Evolutionary conservation across 148 eudicot species (phyloP).

Genomic region (Persicaria maculosa): DNA sequence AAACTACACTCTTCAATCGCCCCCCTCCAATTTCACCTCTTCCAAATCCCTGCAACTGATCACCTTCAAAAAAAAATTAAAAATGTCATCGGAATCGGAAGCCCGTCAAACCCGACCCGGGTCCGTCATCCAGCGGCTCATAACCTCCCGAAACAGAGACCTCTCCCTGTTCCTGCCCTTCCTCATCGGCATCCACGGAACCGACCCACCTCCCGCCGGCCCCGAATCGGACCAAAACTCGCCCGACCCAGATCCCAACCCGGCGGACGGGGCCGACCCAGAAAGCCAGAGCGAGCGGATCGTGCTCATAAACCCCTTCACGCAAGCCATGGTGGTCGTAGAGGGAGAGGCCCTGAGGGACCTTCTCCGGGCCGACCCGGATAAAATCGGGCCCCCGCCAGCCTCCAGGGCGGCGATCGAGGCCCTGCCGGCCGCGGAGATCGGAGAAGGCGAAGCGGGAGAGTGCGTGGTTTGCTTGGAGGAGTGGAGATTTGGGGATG

Average conservation of each 20-base stretch:
- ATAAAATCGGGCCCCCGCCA: conserved; percentile 1
- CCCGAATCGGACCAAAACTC: background rate
- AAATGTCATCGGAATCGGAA: conserved; percentile 40
- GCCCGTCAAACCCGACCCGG: conserved; percentile 14
- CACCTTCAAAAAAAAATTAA: too few relatives aligned
- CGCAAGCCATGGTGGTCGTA: conserved; percentile 4
- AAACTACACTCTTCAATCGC: too few relatives aligned
- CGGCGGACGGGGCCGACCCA: background rate
- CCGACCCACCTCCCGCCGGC: background rate
- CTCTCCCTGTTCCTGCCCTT: conserved; percentile 28
- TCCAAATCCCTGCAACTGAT: too few relatives aligned
- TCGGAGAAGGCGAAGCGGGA: background rate
- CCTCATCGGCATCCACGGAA: conserved; percentile 23
- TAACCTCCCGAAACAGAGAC: conserved; percentile 40
- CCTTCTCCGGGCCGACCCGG: background rate
- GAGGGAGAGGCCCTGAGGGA: background rate
- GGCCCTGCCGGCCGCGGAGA: conserved; percentile 7
- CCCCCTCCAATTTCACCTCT: too few relatives aligned
- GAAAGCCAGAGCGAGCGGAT: background rate
- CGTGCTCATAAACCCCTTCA: background rate
- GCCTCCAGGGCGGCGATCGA: conserved; percentile 4
- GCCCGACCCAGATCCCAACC: background rate
- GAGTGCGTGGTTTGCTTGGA: conserved; percentile 68
- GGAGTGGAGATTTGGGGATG: conserved; percentile 29
- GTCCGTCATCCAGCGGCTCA: conserved; percentile 31